These are phyloP conservation scores for Penicillium hordei DNA, from an alignment of 2,329 filamentous ascomycete species.

Conservation along the genomic window DNA sequence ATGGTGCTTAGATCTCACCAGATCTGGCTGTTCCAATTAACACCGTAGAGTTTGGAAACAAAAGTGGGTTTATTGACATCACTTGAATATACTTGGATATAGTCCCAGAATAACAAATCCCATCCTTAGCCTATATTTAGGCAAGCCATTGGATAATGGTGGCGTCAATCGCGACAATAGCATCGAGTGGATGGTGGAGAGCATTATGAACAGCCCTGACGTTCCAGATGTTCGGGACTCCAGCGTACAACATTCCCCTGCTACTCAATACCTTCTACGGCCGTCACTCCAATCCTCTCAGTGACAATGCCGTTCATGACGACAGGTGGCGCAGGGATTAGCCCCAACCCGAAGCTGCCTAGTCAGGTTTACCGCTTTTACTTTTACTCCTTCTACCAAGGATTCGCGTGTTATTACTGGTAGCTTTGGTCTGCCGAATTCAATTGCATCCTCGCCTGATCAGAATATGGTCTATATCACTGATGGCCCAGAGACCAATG, in stretches of 20 bases:
- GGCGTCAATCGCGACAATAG: not conserved
- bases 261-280: conserved; percentile 38
- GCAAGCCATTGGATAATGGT: not conserved
- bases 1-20: not conserved
- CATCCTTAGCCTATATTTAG: not conserved
- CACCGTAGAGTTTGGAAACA: not conserved
- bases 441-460: conserved; percentile 44
- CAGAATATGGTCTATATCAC: conserved; percentile 18
- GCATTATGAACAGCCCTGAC: not conserved
- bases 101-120: not conserved
- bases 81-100: not conserved
- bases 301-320: conserved; percentile 12
- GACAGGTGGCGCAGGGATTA: too few relatives aligned
- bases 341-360: conserved; percentile 29
- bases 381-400: too few relatives aligned
- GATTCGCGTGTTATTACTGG: conserved; percentile 41
- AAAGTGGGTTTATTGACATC: not conserved
- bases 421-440: conserved; percentile 43
- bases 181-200: not conserved
- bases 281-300: conserved; percentile 31
- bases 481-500: not conserved
- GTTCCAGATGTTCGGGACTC: not conserved
- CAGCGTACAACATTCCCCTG: conserved; percentile 24
- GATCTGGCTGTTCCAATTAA: not conserved
- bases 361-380: conserved; percentile 45